Evolutionary conservation across 176 grass and related monocot species (phyloP), one percentile per base, ranked within the genome.

Genomic region (Oryza longistaminata): DNA sequence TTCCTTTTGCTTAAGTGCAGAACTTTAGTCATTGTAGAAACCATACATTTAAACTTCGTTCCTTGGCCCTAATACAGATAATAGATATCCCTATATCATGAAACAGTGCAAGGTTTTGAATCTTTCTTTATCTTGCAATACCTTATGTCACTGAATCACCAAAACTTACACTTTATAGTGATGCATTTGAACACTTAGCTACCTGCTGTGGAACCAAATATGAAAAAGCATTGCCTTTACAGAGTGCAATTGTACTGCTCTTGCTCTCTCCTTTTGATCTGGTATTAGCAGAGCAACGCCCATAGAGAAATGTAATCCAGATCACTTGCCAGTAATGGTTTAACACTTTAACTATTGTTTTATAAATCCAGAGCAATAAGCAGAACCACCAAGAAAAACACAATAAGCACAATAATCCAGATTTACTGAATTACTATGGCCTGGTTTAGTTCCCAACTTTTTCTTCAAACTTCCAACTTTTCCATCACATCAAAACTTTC

Each of bases 101-200:
- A 48, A 52, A 68, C 42, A 42, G 40, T 33, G 77, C 8, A 29
- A 48, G 13, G 16, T 80, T 71, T 29, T 74, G 61, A 21, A 58
- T 9, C 53, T n/a, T 58, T 58, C 19, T 58, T 29, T 48, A 64
- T 39, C 53, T 12, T 77, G 46, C 26, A 78, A 2, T 70, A 12
- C 5, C 26, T 4, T 21, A 19, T 45, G 22, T 22, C 68, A 74
- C 11, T 15, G 43, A 77, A 12, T 65, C 12, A 52, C 12, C 16
- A 66, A 73, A 43, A 77, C 50, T 46, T 40, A 8, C 76, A 86
- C 52, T 64, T 37, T 48, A 39, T 44, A 80, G 53, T 0, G 4
- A 73, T 53, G 16, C 66, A 46, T 45, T 50, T 83, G 55, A 76
- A 66, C 35, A 84, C 37, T 35, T 74, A 53, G 49, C 17, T 58